Percentiles rank a stretch among this genome's conserved stretches.
Evolutionary conservation across 257 asterid genomes (phyloP).

Genomic region (Solanum tarijense): DNA sequence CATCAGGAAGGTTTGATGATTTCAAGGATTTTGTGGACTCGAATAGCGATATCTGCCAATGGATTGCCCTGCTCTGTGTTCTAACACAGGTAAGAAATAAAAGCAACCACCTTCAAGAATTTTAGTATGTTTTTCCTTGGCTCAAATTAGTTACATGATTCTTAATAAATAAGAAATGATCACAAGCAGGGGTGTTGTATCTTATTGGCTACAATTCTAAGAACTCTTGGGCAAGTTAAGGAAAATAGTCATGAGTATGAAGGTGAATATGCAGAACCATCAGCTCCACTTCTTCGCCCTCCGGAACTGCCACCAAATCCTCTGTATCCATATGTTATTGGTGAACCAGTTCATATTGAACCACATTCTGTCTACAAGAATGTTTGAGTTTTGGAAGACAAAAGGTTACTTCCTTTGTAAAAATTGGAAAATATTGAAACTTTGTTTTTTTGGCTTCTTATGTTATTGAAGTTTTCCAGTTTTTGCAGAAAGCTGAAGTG

Average conservation of each 20-base stretch:
- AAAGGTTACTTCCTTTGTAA: neutral
- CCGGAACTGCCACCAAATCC: neutral
- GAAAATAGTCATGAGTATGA: neutral
- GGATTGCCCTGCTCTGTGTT: conserved; percentile 20
- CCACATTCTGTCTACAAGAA: neutral
- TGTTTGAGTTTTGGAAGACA: neutral
- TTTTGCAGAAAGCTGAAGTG: neutral
- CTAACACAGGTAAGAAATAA: conserved; percentile 32
- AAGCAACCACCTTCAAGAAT: neutral
- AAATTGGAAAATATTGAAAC: neutral
- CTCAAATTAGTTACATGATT: neutral
- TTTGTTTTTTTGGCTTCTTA: neutral
- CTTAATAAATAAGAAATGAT: neutral
- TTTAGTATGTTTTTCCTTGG: neutral
- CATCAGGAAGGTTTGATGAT: conserved; percentile 28
- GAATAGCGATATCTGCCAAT: conserved; percentile 18
- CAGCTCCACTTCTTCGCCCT: conserved; percentile 17
- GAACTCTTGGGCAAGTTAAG: conserved; percentile 13
- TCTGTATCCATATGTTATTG: conserved; percentile 8
- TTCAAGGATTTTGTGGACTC: conserved; percentile 28
- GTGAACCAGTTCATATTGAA: neutral
- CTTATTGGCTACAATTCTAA: conserved; percentile 34
- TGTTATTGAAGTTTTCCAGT: neutral
- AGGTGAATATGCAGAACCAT: conserved; percentile 5
- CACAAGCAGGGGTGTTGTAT: conserved; percentile 38